Evolutionary conservation across 169 alveolate species (phyloP), one percentile per base, ranked within the genome.

Genomic region (Eimeria maxima): DNA sequence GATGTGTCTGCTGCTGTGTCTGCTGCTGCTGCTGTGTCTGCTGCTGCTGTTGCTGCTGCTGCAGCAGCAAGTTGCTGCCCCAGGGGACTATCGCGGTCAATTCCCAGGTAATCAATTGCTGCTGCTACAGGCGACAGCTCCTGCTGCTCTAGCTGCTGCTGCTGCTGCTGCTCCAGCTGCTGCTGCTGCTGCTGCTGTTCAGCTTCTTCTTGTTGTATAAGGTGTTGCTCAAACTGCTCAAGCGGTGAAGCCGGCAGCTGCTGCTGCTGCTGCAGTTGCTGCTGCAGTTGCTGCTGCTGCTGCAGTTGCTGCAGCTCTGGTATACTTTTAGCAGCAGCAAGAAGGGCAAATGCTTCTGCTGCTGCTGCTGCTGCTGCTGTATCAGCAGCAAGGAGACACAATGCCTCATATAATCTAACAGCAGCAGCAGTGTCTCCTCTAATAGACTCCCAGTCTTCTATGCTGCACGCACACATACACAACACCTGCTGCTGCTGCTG

Each of bases 381-480:
- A 11, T 50, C 63, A 3, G 88, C 88, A 5, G 88, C 88, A 78
- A 42, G 63, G n/a, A 78, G 88, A 78, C 88, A 78, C 14, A 78
- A 10, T 13, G 42, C 57, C 88, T 78, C 88, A 45, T 78, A 78
- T 29, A 78, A 57, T 3, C 63, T 57, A 4, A 42, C 11, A 38
- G 63, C 88, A 78, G 33, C 67, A 22, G 65, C 53, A 16, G 65
- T 78, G 88, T 78, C 88, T 16, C 45, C 88, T 29, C 63, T 29
- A 13, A 78, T 20, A 14, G 63, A 78, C 4, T 29, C 53, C 88
- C 88, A 78, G 33, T 38, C 33, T 13, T 57, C 42, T 18, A 45
- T 78, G 88, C 88, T 78, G 88, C 57, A 78, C 88, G 20, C 63
- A 78, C 13, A 78, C 57, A 78, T n/a, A n/a, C n/a, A n/a, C n/a